Evolutionary conservation across 2,329 filamentous ascomycete genomes (phyloP), one percentile per base, ranked within the genome.

Genomic region (Colletotrichum karsti): DNA sequence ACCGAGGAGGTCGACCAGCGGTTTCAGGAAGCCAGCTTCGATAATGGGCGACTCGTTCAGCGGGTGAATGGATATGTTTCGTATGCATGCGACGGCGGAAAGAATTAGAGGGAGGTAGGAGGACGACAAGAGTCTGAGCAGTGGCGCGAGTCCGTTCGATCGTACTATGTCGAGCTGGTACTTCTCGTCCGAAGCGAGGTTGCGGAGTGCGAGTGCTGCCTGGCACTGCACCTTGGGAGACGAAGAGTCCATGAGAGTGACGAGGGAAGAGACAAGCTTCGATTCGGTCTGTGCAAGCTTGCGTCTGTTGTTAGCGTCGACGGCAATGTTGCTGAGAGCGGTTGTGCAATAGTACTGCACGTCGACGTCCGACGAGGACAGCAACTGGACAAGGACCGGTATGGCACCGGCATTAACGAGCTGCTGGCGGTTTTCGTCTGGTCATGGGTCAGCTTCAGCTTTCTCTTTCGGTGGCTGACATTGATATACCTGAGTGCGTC

Each of bases 261-360:
- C 96, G 54, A 99, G 85, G 8, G 94, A 97, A 77, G 97, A 94
- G 24, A 99, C 95, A 26, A 99, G 87, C 72, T 95, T 93, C 22
- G 93, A 91, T 78, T 99, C 96, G 8, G 93, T 95, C 76, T 97
- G 92, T 30, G 95, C 94, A 60, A 99, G 88, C 78, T 95, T 94
- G 77, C 95, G 94, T 73, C 96, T 88, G 82, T 98, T 98, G 75
- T 90, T 92, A 50, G 92, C 88, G 77, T 99, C 96, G 60, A 99
- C 96, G 7, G 96, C 96, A 74, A 99, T 99, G 80, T 99, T 99
- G 86, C 95, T 98, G 66, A 99, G 88, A 12, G 96, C 96, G 5
- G 96, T 99, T 18, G 96, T 99, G 84, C 96, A 99, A 82, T 99
- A 99, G 82, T 99, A 99, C 82, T 99, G 96, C 33, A 99, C 96